phyloP scores from a whole-genome alignment of 306 rosid genomes.

The Sphenostylis stenocarpa region DNA sequence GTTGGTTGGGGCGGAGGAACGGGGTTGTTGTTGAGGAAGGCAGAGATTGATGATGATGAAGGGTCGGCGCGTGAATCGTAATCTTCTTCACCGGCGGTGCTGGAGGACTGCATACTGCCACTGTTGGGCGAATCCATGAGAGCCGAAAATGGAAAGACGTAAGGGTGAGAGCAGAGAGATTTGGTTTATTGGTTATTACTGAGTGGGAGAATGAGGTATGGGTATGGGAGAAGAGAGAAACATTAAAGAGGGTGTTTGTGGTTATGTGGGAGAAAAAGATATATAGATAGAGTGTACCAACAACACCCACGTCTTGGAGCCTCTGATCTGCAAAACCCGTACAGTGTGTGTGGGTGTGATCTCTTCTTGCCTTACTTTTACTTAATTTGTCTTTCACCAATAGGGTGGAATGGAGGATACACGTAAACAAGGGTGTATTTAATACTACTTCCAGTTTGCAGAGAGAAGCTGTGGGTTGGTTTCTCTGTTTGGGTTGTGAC shows the following conservation, averaged over 20 bases:
- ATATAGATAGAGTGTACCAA: background rate
- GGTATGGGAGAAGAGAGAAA: constrained; percentile 32
- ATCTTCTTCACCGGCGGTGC: constrained; percentile 79
- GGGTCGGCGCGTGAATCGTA: constrained; percentile 75
- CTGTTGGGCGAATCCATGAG: constrained; percentile 85
- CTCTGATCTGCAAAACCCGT: constrained; percentile 5
- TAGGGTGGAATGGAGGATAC: background rate
- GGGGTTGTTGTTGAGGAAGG: constrained; percentile 40
- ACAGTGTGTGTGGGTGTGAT: constrained; percentile 18
- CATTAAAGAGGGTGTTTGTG: constrained; percentile 17
- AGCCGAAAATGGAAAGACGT: constrained; percentile 39
- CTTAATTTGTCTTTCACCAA: constrained; percentile 38
- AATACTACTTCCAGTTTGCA: constrained; percentile 28
- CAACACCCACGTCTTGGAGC: constrained; percentile 24
- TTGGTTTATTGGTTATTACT: background rate
- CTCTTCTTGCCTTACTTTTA: constrained; percentile 31
- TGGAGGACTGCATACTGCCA: constrained; percentile 88
- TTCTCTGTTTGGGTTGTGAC: constrained; percentile 21
- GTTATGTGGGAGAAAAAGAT: constrained; percentile 13
- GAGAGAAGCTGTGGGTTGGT: background rate
- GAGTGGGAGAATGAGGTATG: constrained; percentile 7
- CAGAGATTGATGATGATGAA: constrained; percentile 46
- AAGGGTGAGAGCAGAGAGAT: constrained; percentile 34
- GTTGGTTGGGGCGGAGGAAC: background rate
- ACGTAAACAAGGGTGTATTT: constrained; percentile 37